Base-by-base conservation (phyloP, 441 rosid species). In the Erodium moschatum region DNA sequence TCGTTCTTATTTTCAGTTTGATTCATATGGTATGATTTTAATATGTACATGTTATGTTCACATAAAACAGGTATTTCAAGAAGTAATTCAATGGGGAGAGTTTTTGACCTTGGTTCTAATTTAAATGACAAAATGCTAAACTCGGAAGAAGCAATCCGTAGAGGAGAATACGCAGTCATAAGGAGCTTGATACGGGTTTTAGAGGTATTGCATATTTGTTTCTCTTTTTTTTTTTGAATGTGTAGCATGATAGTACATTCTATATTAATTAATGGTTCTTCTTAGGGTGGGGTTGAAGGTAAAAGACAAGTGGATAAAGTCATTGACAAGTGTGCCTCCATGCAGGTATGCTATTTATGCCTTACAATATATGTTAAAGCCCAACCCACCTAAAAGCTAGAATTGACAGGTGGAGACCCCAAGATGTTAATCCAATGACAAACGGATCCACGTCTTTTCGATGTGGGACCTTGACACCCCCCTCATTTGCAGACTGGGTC, bases 251-350 rank as follows among this genome's bases (percentile, higher is more conserved):
- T 44, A 13, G 8, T 44, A 76, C 77, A 69, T 48, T 77, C 73
- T 79, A 69, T 69, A 73, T 66, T 69, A 70, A 73, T 64, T 13
- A 54, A 65, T 77, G 74, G 68, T 65, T 80, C 70, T 58, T 65
- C 77, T 46, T 76, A 95, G 99, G 98, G 99, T 69, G 99, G 99
- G 71, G 96, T 92, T 63, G 99, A 95, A 83, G 98, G 97, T 70
- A 95, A 95, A 87, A 82, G 90, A 73, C 96, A 89, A 82, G 98
- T 95, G 62, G 99, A 95, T 78, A 89, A 89, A 82, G 98, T 92
- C 80, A 95, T 95, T 73, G 99, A 95, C 83, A 92, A 89, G 84
- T 95, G 99, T 81, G 85, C 98, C 68, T 86, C 97, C 77, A 92
- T 95, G 99, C 99, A 95, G 97, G 99, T 95, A 79, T 75, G 66